Percentiles rank a stretch among this genome's conserved stretches.
Conservation (phyloP, 257 asterid species). For the Agastache rugosa region DNA sequence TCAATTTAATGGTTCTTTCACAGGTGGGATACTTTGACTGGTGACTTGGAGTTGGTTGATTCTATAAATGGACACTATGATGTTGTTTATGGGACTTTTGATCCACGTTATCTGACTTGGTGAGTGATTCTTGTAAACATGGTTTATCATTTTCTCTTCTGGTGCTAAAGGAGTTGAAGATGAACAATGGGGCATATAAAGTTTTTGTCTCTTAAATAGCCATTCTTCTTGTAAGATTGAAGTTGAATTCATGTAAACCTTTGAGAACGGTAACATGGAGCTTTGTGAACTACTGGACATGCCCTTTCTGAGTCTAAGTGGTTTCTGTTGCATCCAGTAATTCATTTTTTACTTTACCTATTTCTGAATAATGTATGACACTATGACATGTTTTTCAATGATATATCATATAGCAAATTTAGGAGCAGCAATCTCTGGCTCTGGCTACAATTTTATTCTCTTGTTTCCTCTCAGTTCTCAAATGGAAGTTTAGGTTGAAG, state of each 20-base stretch:
- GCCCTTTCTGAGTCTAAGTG: neutral
- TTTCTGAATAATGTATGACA: neutral
- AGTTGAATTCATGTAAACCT: neutral
- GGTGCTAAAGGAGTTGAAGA: constrained; percentile 30
- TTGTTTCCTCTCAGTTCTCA: neutral
- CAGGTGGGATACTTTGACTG: constrained; percentile 98
- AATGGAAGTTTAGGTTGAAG: neutral
- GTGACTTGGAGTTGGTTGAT: constrained; percentile 91
- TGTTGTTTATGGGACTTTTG: constrained; percentile 88
- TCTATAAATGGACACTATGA: constrained; percentile 80
- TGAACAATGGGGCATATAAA: constrained; percentile 18
- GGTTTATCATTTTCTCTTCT: constrained; percentile 23
- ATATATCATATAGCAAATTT: neutral
- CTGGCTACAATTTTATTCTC: neutral
- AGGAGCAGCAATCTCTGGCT: neutral
- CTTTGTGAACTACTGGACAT: neutral
- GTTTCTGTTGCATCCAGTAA: neutral
- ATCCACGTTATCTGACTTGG: constrained; percentile 81
- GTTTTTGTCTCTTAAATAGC: constrained; percentile 20
- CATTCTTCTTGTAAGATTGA: constrained; percentile 7
- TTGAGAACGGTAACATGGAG: neutral
- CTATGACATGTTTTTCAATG: neutral
- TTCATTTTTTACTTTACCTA: neutral
- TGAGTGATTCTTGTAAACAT: constrained; percentile 39
- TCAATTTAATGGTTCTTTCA: constrained; percentile 47